phyloP scores from a whole-genome alignment of 2,329 filamentous ascomycete genomes.

The Arthrinium phaeospermum region DNA sequence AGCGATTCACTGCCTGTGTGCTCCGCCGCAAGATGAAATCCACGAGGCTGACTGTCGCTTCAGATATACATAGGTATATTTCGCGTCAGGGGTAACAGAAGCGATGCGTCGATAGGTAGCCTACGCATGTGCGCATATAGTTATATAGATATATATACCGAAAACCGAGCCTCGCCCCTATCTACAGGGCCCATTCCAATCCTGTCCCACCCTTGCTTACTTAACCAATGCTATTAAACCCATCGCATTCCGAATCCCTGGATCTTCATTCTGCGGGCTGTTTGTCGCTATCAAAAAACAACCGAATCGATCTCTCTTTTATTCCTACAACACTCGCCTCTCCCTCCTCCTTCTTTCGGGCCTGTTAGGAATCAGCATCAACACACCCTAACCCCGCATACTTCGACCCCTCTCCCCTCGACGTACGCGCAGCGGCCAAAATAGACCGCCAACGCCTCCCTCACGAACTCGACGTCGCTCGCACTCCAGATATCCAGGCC shows the following conservation, averaged over 20 bases:
- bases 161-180: neutral
- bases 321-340: neutral
- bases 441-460: constrained; percentile 66
- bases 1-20: neutral
- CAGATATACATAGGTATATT: neutral
- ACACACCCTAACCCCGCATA: constrained; percentile 76
- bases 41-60: neutral
- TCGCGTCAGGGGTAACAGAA: neutral
- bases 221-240: neutral
- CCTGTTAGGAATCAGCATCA: constrained; percentile 36
- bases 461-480: constrained; percentile 71
- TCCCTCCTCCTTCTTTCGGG: neutral
- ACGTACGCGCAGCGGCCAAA: constrained; percentile 69
- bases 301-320: neutral
- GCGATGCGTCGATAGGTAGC: neutral
- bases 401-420: constrained; percentile 72
- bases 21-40: neutral
- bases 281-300: neutral
- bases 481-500: constrained; percentile 81
- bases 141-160: neutral
- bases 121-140: neutral
- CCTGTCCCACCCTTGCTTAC: neutral
- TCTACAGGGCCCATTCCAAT: neutral
- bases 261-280: neutral
- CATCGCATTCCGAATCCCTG: neutral